Base-by-base conservation (phyloP, 768 basidiomycete species). In the Trichaptum fuscoviolaceum region DNA sequence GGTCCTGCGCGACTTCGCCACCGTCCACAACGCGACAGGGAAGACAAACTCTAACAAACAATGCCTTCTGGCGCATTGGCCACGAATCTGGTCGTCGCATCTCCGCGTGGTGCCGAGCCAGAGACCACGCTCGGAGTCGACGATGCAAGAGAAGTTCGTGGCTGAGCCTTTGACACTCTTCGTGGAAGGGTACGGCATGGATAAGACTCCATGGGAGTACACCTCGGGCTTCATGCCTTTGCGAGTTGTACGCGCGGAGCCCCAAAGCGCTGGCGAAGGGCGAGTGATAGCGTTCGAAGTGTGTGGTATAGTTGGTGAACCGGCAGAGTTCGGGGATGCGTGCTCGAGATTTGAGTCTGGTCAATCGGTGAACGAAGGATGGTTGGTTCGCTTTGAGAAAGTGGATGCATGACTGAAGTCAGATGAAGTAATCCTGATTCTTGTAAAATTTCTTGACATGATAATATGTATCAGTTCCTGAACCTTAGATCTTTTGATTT, bases 171-270 rank as follows among this genome's bases (percentile, higher is more conserved):
- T 75, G 5, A 69, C 69, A 1, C 69, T 80, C 3, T 81, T 77
- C 68, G 75, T 78, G 0, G 27, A 75, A 0, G 80, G 81, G 6
- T 81, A 77, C 63, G 81, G 82, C 15, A 70, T 67, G 25, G 75
- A 81, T 58, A 63, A 34, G 34, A 77, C 71, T 7, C 77, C 80
- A 10, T 81, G 75, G 23, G 74, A 75, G 25, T n/a, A 58, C 57
- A 58, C 57, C 57, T 58, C 20, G 20, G 57, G 57, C 57, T 2
- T 2, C 20, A 9, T n/a, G n/a, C 30, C 30, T 30, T 30, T 30
- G 30, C 30, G 30, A 30, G 30, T 30, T 30, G 30, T 30, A 8
- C 30, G 30, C 8, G 30, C 30, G 30, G 30, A 30, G 30, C 30
- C 30, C 2, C 30, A 30, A 2, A 30, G 30, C 30, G 30, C 4